Evolutionary conservation across 202 grass and related monocot genomes (phyloP).

Genomic region (Musa balbisiana): DNA sequence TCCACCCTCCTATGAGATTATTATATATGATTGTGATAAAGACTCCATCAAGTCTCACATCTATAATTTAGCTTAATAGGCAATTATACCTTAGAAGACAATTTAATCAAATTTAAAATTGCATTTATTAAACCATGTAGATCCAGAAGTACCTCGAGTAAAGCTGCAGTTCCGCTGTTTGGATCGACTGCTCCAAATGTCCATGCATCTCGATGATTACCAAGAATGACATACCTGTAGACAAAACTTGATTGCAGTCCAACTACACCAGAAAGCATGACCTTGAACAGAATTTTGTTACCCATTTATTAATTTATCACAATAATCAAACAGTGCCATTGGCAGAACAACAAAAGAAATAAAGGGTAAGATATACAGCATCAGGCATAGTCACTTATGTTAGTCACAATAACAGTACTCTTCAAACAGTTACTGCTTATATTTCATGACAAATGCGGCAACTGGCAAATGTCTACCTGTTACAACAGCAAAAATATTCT

Average conservation of each 20-base stretch:
- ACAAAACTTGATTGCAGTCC: background rate
- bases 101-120: background rate
- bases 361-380: background rate
- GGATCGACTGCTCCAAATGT: slow-evolving; percentile 85
- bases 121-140: slow-evolving; percentile 4
- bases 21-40: background rate
- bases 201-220: slow-evolving; percentile 97
- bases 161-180: slow-evolving; percentile 78
- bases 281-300: background rate
- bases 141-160: slow-evolving; percentile 61
- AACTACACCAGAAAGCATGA: background rate
- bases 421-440: background rate
- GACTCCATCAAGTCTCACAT: background rate
- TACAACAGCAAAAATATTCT: too few species aligned
- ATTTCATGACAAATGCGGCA: background rate
- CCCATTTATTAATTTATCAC: background rate
- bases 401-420: background rate
- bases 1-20: background rate
- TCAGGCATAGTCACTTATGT: background rate
- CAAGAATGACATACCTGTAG: slow-evolving; percentile 68
- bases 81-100: background rate
- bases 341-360: background rate
- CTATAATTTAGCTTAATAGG: background rate
- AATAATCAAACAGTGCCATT: background rate
- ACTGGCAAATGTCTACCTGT: too few species aligned